Percentiles rank a stretch among this genome's conserved stretches.
Conservation (phyloP, 2,329 filamentous ascomycete genomes). For the Paraphoma sp. region DNA sequence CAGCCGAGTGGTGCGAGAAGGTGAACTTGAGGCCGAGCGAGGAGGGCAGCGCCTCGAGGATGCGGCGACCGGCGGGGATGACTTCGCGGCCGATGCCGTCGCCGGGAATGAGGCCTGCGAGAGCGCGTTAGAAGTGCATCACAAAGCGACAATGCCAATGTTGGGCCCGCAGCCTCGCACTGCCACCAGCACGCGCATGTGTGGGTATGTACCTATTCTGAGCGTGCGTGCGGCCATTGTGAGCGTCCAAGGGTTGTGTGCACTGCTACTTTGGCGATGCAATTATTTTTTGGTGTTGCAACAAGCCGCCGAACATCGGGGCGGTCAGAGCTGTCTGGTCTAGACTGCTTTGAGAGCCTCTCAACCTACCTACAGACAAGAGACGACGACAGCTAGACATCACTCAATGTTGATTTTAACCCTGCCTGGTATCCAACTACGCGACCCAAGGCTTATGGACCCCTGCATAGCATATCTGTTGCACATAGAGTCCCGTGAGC, state of each 20-base stretch:
- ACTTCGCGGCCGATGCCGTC: conserved; percentile 99
- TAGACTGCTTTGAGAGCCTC: no score
- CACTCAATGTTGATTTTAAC: no score
- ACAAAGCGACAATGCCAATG: conserved; percentile 3
- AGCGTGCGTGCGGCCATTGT: conserved; percentile 41
- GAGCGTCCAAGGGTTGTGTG: neutral
- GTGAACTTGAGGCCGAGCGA: conserved; percentile 92
- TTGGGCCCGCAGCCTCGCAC: neutral
- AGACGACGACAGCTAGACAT: no score
- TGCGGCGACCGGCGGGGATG: conserved; percentile 87
- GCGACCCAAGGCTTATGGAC: no score
- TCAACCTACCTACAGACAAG: no score
- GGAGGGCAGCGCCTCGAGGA: conserved; percentile 91
- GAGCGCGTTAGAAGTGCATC: conserved; percentile 5
- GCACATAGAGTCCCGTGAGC: no score
- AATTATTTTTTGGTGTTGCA: no score
- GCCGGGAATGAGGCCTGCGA: conserved; percentile 87
- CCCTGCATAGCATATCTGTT: no score
- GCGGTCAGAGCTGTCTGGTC: no score
- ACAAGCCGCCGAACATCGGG: no score
- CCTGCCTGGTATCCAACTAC: no score
- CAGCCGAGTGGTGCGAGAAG: conserved; percentile 91
- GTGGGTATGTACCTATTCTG: conserved; percentile 29
- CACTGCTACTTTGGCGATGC: no score
- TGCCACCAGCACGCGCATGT: neutral